phyloP scores from a whole-genome alignment of 306 rosid species.

The Quercus robur region DNA sequence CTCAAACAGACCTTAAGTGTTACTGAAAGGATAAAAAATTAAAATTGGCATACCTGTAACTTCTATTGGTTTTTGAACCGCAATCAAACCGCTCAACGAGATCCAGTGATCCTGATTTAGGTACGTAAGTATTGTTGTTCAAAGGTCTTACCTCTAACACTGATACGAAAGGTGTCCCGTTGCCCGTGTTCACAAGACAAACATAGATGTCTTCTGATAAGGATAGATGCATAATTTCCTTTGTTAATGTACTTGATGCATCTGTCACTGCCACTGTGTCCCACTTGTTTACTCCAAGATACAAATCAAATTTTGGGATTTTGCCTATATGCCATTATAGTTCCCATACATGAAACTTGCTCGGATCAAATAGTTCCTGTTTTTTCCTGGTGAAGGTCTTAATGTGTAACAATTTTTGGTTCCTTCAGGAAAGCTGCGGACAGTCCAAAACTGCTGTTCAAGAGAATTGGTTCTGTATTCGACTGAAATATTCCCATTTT shows the following conservation, averaged over 20 bases:
- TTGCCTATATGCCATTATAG: conserved; percentile 20
- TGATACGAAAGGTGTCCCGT: conserved; percentile 56
- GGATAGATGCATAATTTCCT: conserved; percentile 38
- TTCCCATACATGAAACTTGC: conserved; percentile 34
- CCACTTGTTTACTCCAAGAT: conserved; percentile 36
- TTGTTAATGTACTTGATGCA: neutral
- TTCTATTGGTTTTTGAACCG: conserved; percentile 22
- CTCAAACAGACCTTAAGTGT: too few relatives aligned
- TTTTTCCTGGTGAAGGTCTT: neutral
- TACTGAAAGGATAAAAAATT: too few relatives aligned
- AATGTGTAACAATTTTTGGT: too few relatives aligned
- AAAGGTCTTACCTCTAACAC: conserved; percentile 45
- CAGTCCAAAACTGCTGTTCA: too few relatives aligned
- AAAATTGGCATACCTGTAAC: conserved; percentile 30
- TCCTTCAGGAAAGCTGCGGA: too few relatives aligned
- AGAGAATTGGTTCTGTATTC: too few relatives aligned
- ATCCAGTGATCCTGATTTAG: conserved; percentile 12
- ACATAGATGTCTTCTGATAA: conserved; percentile 28
- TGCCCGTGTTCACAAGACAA: conserved; percentile 36
- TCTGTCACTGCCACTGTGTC: conserved; percentile 3
- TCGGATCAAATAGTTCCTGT: conserved; percentile 35
- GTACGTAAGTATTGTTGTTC: conserved; percentile 12
- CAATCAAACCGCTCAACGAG: conserved; percentile 17
- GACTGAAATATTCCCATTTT: too few relatives aligned
- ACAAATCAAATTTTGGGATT: conserved; percentile 30